Conservation (phyloP, 768 basidiomycete genomes). For the Boletus vinaceobasis region DNA sequence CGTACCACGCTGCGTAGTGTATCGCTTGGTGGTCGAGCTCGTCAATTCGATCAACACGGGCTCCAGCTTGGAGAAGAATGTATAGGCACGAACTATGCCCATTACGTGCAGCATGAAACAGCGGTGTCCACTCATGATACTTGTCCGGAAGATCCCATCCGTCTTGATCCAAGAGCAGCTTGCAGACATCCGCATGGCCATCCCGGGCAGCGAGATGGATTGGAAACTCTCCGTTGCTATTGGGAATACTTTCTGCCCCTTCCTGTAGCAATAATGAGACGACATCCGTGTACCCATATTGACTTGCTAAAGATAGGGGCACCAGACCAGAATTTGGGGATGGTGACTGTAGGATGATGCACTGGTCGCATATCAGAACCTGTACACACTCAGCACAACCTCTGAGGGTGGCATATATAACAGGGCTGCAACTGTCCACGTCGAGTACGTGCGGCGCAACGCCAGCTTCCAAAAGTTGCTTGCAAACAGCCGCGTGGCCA, state of each 20-base stretch:
- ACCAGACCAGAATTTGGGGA: slow-evolving; percentile 64
- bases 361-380: slow-evolving; percentile 74
- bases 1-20: slow-evolving; percentile 97
- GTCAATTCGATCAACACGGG: slow-evolving; percentile 71
- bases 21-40: slow-evolving; percentile 82
- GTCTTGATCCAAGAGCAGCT: slow-evolving; percentile 64
- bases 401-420: slow-evolving; percentile 88
- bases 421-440: slow-evolving; percentile 91
- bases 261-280: slow-evolving; percentile 71
- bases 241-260: slow-evolving; percentile 76
- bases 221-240: slow-evolving; percentile 95
- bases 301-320: slow-evolving; percentile 88
- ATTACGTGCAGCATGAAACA: slow-evolving; percentile 91
- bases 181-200: slow-evolving; percentile 85
- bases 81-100: slow-evolving; percentile 72
- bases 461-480: slow-evolving; percentile 65
- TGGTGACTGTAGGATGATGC: slow-evolving; percentile 59
- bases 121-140: slow-evolving; percentile 97
- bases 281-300: slow-evolving; percentile 83
- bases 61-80: slow-evolving; percentile 77
- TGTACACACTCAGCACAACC: slow-evolving; percentile 81
- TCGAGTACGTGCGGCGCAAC: slow-evolving; percentile 71
- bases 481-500: slow-evolving; percentile 75
- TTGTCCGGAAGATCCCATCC: slow-evolving; percentile 91
- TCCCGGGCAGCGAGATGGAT: slow-evolving; percentile 94